Evolutionary conservation across 352 stramenopile species (phyloP).

Genomic region (Phytophthora uliginosa): DNA sequence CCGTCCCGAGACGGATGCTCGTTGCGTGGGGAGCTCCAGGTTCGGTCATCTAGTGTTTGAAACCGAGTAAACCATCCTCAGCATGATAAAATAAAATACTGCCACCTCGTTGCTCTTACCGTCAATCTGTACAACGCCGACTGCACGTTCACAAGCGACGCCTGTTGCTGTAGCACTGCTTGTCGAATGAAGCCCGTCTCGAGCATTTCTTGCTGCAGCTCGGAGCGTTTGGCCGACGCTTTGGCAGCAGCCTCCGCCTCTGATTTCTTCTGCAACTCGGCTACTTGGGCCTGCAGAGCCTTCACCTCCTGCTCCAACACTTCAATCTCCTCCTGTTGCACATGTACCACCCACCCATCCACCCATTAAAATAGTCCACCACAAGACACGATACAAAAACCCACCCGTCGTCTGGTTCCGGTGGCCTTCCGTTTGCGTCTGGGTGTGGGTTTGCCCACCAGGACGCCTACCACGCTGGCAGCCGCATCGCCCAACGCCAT

Average conservation of each 20-base stretch:
- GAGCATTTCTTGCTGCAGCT: slow-evolving; percentile 22
- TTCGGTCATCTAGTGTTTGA: slow-evolving; percentile 27
- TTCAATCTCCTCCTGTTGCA: slow-evolving; percentile 31
- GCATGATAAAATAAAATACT: background rate
- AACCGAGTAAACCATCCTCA: background rate
- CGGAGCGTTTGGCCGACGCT: slow-evolving; percentile 3
- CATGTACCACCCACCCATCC: background rate
- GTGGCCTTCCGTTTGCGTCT: slow-evolving; percentile 29
- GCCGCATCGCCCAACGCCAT: background rate
- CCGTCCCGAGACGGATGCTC: slow-evolving; percentile 28
- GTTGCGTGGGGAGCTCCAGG: slow-evolving; percentile 29
- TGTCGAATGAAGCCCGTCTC: slow-evolving; percentile 34
- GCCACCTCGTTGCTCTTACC: slow-evolving; percentile 7
- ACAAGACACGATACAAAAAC: background rate
- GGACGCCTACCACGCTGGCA: background rate
- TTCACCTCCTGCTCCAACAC: slow-evolving; percentile 24
- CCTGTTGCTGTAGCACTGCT: slow-evolving; percentile 37
- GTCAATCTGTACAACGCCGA: slow-evolving; percentile 39
- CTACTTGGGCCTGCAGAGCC: slow-evolving; percentile 21
- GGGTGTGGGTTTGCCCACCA: background rate
- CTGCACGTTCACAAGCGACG: slow-evolving; percentile 46
- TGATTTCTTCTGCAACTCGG: slow-evolving; percentile 14
- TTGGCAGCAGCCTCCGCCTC: background rate
- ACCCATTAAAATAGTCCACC: background rate
- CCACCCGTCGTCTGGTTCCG: slow-evolving; percentile 24